A percentile compares a stretch with the other conserved stretches of the same genome.
Conservation (phyloP, 805 yeast species). For the Zygoascus flipseniorum region DNA sequence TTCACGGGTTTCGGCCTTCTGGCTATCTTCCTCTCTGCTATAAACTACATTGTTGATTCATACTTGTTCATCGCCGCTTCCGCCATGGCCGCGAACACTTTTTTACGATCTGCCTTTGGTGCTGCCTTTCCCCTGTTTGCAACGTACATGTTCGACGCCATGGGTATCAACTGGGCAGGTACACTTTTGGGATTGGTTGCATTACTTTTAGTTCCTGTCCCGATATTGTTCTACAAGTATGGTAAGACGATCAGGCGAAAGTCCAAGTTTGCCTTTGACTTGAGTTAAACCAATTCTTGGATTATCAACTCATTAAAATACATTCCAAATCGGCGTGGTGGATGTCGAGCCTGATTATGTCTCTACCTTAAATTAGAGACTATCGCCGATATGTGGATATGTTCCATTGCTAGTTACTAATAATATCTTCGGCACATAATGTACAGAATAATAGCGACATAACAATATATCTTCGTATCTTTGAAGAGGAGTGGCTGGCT, state of each 20-base stretch:
- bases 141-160: conserved; percentile 54
- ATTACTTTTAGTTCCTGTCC: conserved; percentile 53
- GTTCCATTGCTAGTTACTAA: too few species aligned
- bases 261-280: conserved; percentile 64
- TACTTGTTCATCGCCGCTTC: conserved; percentile 71
- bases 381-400: too few species aligned
- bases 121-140: conserved; percentile 72
- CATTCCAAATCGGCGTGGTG: background rate
- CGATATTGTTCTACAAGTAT: conserved; percentile 52
- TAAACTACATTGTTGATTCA: conserved; percentile 67
- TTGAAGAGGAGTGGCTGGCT: too few species aligned
- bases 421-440: too few species aligned
- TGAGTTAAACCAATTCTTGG: conserved; percentile 12
- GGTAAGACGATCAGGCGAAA: conserved; percentile 49
- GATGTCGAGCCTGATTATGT: too few species aligned
- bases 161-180: conserved; percentile 80
- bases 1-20: conserved; percentile 64
- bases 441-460: too few species aligned
- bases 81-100: conserved; percentile 67
- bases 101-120: conserved; percentile 61
- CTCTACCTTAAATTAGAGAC: too few species aligned
- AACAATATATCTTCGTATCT: too few species aligned
- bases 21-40: conserved; percentile 58
- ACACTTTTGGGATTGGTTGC: conserved; percentile 58
- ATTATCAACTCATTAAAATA: background rate